Conservation (phyloP, 768 basidiomycete genomes). For the Phaeotremella skinneri region DNA sequence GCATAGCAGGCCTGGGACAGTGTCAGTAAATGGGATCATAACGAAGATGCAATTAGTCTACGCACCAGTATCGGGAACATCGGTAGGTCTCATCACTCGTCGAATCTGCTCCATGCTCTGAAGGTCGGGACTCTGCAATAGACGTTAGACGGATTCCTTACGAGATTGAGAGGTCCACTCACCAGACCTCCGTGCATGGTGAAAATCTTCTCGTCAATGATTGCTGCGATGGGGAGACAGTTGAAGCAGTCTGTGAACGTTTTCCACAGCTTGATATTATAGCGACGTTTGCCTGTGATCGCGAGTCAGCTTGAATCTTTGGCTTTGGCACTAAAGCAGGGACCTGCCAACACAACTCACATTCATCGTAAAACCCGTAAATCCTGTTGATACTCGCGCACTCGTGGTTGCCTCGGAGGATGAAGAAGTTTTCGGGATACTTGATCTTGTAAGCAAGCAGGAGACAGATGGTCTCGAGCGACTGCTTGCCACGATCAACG, state of each 20-base stretch:
- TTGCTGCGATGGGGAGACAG: constrained; percentile 96
- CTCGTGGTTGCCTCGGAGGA: constrained; percentile 97
- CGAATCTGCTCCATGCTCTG: constrained; percentile 99
- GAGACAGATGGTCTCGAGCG: constrained; percentile 98
- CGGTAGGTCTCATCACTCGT: constrained; percentile 96
- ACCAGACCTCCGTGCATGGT: constrained; percentile 95
- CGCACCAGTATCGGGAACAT: constrained; percentile 95
- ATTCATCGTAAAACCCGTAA: constrained; percentile 99
- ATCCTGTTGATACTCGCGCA: constrained; percentile 99
- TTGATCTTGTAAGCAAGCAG: constrained; percentile 96
- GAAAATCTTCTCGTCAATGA: constrained; percentile 99
- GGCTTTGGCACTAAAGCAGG: not conserved
- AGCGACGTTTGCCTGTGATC: constrained; percentile 87
- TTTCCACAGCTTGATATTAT: constrained; percentile 99
- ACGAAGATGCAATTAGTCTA: not conserved
- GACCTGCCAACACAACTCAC: constrained; percentile 57
- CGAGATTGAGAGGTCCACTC: constrained; percentile 11
- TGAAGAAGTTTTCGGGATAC: constrained; percentile 99
- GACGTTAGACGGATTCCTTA: not conserved
- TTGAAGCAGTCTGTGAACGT: constrained; percentile 99
- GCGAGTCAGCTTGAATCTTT: not conserved
- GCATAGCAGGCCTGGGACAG: constrained; percentile 72
- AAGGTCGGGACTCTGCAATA: constrained; percentile 72
- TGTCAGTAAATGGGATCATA: constrained; percentile 1
- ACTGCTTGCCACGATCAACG: constrained; percentile 98